Evolutionary conservation across 2,329 filamentous ascomycete genomes (phyloP).

Genomic region (Davidsoniella neocaledoniae): DNA sequence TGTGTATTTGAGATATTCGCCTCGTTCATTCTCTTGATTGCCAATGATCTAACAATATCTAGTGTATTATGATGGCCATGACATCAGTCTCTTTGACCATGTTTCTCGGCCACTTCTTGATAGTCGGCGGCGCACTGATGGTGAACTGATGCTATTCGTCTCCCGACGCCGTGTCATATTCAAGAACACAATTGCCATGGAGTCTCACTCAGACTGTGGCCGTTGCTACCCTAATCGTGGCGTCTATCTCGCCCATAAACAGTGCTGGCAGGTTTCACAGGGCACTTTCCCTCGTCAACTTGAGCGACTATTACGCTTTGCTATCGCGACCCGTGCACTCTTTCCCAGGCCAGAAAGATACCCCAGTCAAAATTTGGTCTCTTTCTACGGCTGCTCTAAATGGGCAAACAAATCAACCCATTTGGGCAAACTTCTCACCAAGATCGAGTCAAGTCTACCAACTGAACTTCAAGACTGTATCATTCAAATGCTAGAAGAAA

Average conservation of each 20-base stretch:
- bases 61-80: slow-evolving; percentile 11
- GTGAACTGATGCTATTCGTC: slow-evolving; percentile 7
- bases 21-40: background rate
- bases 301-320: slow-evolving; percentile 7
- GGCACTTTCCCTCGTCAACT: slow-evolving; percentile 5
- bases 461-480: slow-evolving; percentile 9
- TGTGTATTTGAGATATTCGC: background rate
- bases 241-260: slow-evolving; percentile 10
- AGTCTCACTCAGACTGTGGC: slow-evolving; percentile 10
- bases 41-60: background rate
- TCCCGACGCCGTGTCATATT: slow-evolving; percentile 10
- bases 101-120: slow-evolving; percentile 5
- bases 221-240: slow-evolving; percentile 8
- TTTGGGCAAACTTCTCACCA: slow-evolving; percentile 6
- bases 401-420: background rate
- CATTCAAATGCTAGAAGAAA: background rate
- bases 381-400: background rate
- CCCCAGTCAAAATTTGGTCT: slow-evolving; percentile 10
- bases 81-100: slow-evolving; percentile 10
- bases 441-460: slow-evolving; percentile 2
- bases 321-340: slow-evolving; percentile 10
- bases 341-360: slow-evolving; percentile 7
- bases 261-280: slow-evolving; percentile 9
- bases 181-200: slow-evolving; percentile 11
- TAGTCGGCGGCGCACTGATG: slow-evolving; percentile 9